Base-by-base conservation (phyloP, 768 basidiomycete genomes). In the Termitomyces sp. region DNA sequence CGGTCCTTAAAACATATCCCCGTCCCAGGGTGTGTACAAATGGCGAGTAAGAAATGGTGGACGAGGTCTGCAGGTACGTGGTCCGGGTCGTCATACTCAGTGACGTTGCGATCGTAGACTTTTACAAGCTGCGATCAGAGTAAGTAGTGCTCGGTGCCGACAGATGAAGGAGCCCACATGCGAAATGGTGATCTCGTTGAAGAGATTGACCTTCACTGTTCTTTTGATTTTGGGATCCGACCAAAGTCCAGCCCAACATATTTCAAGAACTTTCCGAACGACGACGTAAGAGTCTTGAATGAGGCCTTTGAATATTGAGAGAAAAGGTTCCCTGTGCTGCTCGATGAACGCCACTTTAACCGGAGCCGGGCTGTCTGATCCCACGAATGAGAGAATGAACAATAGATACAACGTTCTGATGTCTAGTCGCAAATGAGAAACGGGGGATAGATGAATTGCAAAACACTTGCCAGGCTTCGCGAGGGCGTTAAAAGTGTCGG, bases 1-100 rank as follows among this genome's bases (percentile, higher is more conserved):
- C 82, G 79, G 64, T 95, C 92, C 51, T 76, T 83, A 72, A 96
- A 97, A 65, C 94, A 98, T 14, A 97, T 77, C 0, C 94, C 94
- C 12, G 76, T 72, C 0, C 94, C 94, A 0, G 91, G 89, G 25
- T 82, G 83, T 0, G 90, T 88, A 63, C 88, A 90, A 30, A 93
- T 83, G 2, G 88, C 88, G 27, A 95, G 80, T 11, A 97, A 73
- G 69, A 97, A 98, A 63, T 94, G 92, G 58, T 93, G 90, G 0
- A 82, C 85, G 3, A 96, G 77, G 60, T 95, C 86, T 1, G 88
- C 92, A 10, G 85, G 87, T 19, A 85, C 69, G 44, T 84, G 73
- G 16, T 84, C 83, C 3, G 73, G 66, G 19, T 79, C 74, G 2
- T 69, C 68, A 7, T 72, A 75, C 59, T 86, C 85, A 0, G 82